phyloP scores from a whole-genome alignment of 106 monocot species.

The Dendrobium nobile region DNA sequence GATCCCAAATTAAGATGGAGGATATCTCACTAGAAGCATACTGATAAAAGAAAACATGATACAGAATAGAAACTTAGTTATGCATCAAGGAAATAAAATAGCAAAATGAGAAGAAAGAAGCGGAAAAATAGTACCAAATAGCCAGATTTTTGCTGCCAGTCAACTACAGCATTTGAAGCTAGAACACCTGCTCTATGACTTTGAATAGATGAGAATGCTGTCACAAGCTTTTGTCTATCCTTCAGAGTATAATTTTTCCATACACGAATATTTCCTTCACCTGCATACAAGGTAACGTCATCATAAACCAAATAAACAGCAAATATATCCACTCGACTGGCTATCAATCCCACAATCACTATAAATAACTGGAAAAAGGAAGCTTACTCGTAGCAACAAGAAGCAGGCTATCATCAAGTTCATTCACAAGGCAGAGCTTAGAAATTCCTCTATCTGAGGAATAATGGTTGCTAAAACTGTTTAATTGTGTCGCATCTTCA shows the following conservation, averaged over 20 bases:
- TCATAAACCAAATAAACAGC: not conserved
- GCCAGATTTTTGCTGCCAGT: conserved; percentile 94
- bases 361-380: not conserved
- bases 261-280: conserved; percentile 83
- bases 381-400: conserved; percentile 78
- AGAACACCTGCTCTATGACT: conserved; percentile 38
- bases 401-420: conserved; percentile 91
- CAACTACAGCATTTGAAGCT: conserved; percentile 52
- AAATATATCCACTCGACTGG: not conserved
- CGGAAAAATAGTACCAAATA: conserved; percentile 47
- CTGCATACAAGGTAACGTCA: conserved; percentile 24
- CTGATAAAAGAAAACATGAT: conserved; percentile 21
- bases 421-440: conserved; percentile 88
- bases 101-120: not conserved
- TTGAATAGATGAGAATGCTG: conserved; percentile 87
- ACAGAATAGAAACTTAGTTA: not conserved
- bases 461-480: conserved; percentile 76
- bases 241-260: conserved; percentile 79
- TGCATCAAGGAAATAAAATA: not conserved
- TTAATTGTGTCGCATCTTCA: conserved; percentile 64
- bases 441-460: conserved; percentile 80
- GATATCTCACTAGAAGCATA: conserved; percentile 74
- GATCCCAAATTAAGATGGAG: conserved; percentile 78
- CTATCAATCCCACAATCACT: not conserved
- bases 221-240: conserved; percentile 77